Evolutionary conservation across 495 filamentous ascomycete species (phyloP), one percentile per base, ranked within the genome.

Genomic region (Penicillium pancosmium): DNA sequence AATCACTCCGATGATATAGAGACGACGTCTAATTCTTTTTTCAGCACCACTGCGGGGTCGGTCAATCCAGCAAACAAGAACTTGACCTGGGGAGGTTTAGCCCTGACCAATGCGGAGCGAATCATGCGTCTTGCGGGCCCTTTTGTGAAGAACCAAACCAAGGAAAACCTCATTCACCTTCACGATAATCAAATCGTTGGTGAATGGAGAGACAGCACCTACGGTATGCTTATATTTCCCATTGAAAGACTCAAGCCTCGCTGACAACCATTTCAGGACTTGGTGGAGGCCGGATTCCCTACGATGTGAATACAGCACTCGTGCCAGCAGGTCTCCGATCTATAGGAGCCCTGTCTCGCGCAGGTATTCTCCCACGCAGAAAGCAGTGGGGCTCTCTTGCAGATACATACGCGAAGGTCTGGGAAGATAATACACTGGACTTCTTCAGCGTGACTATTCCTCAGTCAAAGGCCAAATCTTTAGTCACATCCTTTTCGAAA

Each of bases 281-380:
- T 36, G 86, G 86, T 10, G 83, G 84, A 25, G 86, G 85, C 18
- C 79, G 83, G 7, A 82, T 87, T 44, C 86, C 86, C 0, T 88
- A 82, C 67, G 84, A 88, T 58, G 86, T 89, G 15, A 89, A 88
- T 59, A 84, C 83, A 8, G 86, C 83, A 21, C 68, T 89, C 4
- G 80, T 81, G 0, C 86, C 86, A 1, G 85, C 86, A 15, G 85
- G 82, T 15, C 72, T 89, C 1, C 77, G 79, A 5, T 74, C 85
- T 7, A 86, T 88, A 52, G 78, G 80, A 16, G 68, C 74, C 7
- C 72, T 89, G 13, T 69, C 83, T 2, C 63, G 56, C 9, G 71
- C 71, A 10, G 82, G 82, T 5, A 74, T 86, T 60, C 85, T 82
- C 55, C 70, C 77, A 5, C 63, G 67, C 4, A 74, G 82, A 60